A percentile compares a stretch with the other conserved stretches of the same genome.
Conservation (phyloP, 208 protist species). For the Trypanosoma avium region DNA sequence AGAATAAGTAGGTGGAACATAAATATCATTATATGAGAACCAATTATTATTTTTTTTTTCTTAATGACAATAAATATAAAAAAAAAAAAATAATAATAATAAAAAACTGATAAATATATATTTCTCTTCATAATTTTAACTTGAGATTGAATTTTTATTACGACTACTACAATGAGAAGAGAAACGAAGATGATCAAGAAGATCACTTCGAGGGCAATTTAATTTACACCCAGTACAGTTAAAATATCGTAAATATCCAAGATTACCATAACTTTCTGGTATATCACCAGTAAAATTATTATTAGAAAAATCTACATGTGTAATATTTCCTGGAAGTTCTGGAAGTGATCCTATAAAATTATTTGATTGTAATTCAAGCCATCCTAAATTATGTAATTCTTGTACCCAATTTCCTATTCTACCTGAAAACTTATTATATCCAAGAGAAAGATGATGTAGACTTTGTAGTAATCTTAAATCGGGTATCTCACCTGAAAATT, state of each 20-base stretch:
- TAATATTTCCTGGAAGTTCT: slow-evolving; percentile 14
- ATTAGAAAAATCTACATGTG: slow-evolving; percentile 14
- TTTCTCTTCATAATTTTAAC: not conserved
- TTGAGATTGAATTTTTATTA: not conserved
- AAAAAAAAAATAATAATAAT: slow-evolving; percentile 2
- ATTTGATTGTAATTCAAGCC: slow-evolving; percentile 22
- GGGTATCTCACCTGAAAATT: slow-evolving; percentile 21
- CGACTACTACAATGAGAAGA: slow-evolving; percentile 23
- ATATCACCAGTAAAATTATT: slow-evolving; percentile 15
- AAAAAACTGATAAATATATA: slow-evolving; percentile 9
- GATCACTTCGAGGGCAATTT: slow-evolving; percentile 11
- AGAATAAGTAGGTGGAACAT: too few relatives aligned
- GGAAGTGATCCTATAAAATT: slow-evolving; percentile 19
- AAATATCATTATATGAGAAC: too few relatives aligned
- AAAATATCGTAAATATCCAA: slow-evolving; percentile 20
- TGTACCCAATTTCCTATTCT: slow-evolving; percentile 12
- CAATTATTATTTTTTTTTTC: too few relatives aligned
- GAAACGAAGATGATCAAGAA: slow-evolving; percentile 22
- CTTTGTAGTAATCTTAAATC: slow-evolving; percentile 3
- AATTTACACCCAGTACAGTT: slow-evolving; percentile 26
- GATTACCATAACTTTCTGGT: slow-evolving; percentile 16
- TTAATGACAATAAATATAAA: too few relatives aligned
- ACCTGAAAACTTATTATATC: slow-evolving; percentile 17
- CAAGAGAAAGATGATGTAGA: slow-evolving; percentile 23
- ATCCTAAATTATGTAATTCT: slow-evolving; percentile 6